Percentiles rank a stretch among this genome's conserved stretches.
phyloP scores from a whole-genome alignment of 805 yeast species.

The Suhomyces kilbournensis region DNA sequence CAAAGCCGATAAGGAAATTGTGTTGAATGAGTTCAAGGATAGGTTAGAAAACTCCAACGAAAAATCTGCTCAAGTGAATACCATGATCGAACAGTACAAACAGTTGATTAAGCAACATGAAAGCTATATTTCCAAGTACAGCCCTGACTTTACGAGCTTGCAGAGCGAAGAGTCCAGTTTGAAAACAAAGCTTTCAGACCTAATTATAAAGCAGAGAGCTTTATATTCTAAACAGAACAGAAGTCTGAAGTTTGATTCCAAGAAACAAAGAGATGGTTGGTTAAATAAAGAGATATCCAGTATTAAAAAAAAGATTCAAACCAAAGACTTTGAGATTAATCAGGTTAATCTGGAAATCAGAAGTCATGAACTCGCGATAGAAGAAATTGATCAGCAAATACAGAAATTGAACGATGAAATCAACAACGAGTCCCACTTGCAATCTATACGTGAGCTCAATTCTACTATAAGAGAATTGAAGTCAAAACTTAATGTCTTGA shows the following conservation, averaged over 20 bases:
- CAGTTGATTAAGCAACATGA: slow-evolving; percentile 36
- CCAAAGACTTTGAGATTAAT: slow-evolving; percentile 21
- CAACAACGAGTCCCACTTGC: slow-evolving; percentile 3
- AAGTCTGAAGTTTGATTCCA: slow-evolving; percentile 53
- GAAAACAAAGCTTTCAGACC: slow-evolving; percentile 37
- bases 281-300: slow-evolving; percentile 48
- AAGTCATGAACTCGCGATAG: slow-evolving; percentile 10
- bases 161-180: slow-evolving; percentile 38
- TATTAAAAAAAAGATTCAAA: slow-evolving; percentile 26
- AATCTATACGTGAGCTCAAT: slow-evolving; percentile 16
- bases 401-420: slow-evolving; percentile 24
- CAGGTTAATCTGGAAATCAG: slow-evolving; percentile 20
- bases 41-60: slow-evolving; percentile 31
- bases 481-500: slow-evolving; percentile 39
- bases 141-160: slow-evolving; percentile 42
- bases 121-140: slow-evolving; percentile 28
- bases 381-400: slow-evolving; percentile 10
- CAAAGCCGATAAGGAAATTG: slow-evolving; percentile 49
- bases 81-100: slow-evolving; percentile 18
- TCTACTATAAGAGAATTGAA: slow-evolving; percentile 42
- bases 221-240: slow-evolving; percentile 72
- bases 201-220: slow-evolving; percentile 52
- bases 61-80: slow-evolving; percentile 21
- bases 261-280: slow-evolving; percentile 67
- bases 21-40: slow-evolving; percentile 40